These are phyloP conservation scores for Graphium sp. DNA, from an alignment of 2,329 filamentous ascomycete genomes.

Conservation along the genomic window DNA sequence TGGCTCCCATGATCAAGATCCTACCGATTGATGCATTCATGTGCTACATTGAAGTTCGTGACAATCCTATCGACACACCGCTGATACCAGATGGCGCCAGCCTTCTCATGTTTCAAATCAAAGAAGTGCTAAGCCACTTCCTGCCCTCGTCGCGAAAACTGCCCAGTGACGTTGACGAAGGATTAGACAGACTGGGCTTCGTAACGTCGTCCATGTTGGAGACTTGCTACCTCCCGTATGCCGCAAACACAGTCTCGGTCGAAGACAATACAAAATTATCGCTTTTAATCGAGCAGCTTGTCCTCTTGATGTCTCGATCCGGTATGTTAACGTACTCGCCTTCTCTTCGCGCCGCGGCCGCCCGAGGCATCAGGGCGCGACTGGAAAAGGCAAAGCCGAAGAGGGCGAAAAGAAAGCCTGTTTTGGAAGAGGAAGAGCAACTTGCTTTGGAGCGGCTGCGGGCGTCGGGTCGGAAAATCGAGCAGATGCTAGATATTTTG, in stretches of 20 bases:
- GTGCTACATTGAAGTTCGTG: constrained; percentile 15
- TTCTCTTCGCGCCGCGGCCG: constrained; percentile 19
- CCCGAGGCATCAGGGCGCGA: constrained; percentile 29
- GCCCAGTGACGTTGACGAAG: constrained; percentile 19
- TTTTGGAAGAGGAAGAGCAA: constrained; percentile 16
- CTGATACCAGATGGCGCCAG: constrained; percentile 9
- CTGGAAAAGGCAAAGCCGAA: constrained; percentile 26
- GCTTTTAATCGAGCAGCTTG: constrained; percentile 42
- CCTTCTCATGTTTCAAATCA: constrained; percentile 17
- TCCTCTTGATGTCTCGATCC: constrained; percentile 1
- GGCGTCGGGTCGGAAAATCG: constrained; percentile 25
- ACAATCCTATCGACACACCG: constrained; percentile 5
- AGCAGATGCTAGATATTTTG: constrained; percentile 19
- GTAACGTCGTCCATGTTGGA: constrained; percentile 29
- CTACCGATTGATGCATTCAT: constrained; percentile 43
- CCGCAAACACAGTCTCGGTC: constrained; percentile 41
- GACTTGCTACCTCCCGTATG: constrained; percentile 46
- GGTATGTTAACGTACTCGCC: neutral
- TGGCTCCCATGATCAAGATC: constrained; percentile 37
- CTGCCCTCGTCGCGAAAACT: constrained; percentile 21
- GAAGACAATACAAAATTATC: constrained; percentile 61
- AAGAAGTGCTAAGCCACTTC: constrained; percentile 25
- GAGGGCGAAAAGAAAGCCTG: constrained; percentile 14
- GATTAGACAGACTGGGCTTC: constrained; percentile 16
- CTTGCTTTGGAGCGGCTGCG: constrained; percentile 24